Evolutionary conservation across 805 yeast species (phyloP).

Genomic region (Pichia exigua): DNA sequence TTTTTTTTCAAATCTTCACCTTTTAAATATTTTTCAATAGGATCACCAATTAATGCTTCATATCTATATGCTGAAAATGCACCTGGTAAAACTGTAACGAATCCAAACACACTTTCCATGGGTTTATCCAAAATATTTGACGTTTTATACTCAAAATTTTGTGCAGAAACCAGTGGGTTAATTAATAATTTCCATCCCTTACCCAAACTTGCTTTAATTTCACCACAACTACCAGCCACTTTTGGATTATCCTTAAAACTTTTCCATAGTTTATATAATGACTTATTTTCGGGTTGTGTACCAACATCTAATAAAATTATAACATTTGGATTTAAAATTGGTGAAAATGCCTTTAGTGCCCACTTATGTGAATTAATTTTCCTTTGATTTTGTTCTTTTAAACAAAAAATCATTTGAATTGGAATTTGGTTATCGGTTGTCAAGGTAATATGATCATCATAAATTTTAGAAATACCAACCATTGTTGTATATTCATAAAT

Average conservation of each 20-base stretch:
- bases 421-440: slow-evolving; percentile 65
- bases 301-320: slow-evolving; percentile 90
- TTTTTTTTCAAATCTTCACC: slow-evolving; percentile 75
- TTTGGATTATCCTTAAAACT: slow-evolving; percentile 60
- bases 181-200: slow-evolving; percentile 37
- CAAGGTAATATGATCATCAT: slow-evolving; percentile 51
- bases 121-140: slow-evolving; percentile 94
- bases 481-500: slow-evolving; percentile 90
- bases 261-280: slow-evolving; percentile 86
- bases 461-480: slow-evolving; percentile 70
- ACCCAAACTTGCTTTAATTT: slow-evolving; percentile 82
- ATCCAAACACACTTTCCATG: slow-evolving; percentile 90
- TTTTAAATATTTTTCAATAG: slow-evolving; percentile 81
- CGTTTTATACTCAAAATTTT: slow-evolving; percentile 93
- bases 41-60: slow-evolving; percentile 74
- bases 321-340: slow-evolving; percentile 71
- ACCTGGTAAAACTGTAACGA: slow-evolving; percentile 90
- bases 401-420: slow-evolving; percentile 79
- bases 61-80: slow-evolving; percentile 94
- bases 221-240: slow-evolving; percentile 98
- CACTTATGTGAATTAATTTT: slow-evolving; percentile 95
- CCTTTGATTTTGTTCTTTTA: slow-evolving; percentile 81
- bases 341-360: slow-evolving; percentile 91
- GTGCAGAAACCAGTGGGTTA: slow-evolving; percentile 92
- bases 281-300: slow-evolving; percentile 78